A percentile compares a stretch with the other conserved stretches of the same genome.
Conservation (phyloP, 176 grass and related monocot genomes). For the Zea luxurians region DNA sequence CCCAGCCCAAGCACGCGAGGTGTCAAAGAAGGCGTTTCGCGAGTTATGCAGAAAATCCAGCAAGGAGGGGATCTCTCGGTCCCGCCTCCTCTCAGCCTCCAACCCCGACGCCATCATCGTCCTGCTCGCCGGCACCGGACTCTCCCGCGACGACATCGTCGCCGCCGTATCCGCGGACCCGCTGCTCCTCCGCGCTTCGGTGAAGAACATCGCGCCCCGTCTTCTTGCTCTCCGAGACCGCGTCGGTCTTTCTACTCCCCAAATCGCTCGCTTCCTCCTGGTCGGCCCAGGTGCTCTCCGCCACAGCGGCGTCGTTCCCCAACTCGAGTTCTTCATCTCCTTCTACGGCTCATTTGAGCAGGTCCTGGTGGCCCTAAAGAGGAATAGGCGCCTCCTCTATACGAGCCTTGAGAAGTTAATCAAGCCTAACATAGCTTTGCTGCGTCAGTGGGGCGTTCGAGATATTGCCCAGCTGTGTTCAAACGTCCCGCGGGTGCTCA, state of each 20-base stretch:
- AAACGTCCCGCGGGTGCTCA: neutral
- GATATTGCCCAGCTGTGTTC: constrained; percentile 22
- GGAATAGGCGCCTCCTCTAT: neutral
- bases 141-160: neutral
- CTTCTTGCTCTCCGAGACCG: neutral
- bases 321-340: neutral
- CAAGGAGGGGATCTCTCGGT: rapidly evolving
- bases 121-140: neutral
- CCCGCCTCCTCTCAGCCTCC: neutral
- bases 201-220: neutral
- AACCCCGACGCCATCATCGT: neutral
- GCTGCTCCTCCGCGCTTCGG: too few species aligned
- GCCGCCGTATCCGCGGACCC: too few species aligned
- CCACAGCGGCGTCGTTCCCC: neutral
- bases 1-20: neutral
- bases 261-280: neutral
- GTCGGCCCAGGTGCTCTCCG: rapidly evolving
- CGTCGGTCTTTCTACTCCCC: neutral
- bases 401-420: constrained; percentile 8
- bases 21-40: neutral
- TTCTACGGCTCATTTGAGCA: constrained; percentile 12
- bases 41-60: neutral
- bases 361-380: constrained; percentile 15
- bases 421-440: constrained; percentile 40
- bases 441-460: constrained; percentile 33